phyloP scores from a whole-genome alignment of 2,329 filamentous ascomycete genomes.

The Chaetomium sp. region DNA sequence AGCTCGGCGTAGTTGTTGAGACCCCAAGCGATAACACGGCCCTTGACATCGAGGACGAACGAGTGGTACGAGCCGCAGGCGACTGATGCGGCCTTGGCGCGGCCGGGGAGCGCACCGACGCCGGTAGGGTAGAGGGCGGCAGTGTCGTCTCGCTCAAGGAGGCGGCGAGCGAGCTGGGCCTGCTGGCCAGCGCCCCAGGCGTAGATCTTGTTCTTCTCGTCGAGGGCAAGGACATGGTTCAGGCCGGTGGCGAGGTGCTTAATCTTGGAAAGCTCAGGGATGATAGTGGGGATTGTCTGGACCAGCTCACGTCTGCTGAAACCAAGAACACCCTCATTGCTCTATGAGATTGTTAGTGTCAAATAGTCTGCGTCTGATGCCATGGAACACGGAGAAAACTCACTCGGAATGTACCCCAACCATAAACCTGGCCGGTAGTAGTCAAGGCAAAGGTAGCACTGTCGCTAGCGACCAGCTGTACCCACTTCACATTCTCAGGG shows the following conservation, averaged over 20 bases:
- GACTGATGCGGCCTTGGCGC: slow-evolving; percentile 60
- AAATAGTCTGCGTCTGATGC: background rate
- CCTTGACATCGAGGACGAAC: slow-evolving; percentile 67
- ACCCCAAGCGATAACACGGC: slow-evolving; percentile 73
- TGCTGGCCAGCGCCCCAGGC: slow-evolving; percentile 71
- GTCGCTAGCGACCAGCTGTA: slow-evolving; percentile 65
- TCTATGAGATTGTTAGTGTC: slow-evolving; percentile 21
- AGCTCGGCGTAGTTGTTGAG: slow-evolving; percentile 80
- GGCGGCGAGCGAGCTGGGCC: slow-evolving; percentile 52
- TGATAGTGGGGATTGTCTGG: slow-evolving; percentile 46
- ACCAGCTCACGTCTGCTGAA: slow-evolving; percentile 28
- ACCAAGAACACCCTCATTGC: slow-evolving; percentile 44
- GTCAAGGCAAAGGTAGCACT: slow-evolving; percentile 72
- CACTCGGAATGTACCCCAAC: slow-evolving; percentile 74
- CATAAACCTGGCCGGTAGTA: slow-evolving; percentile 67
- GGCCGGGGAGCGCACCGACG: slow-evolving; percentile 29
- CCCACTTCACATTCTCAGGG: slow-evolving; percentile 30
- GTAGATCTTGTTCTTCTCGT: slow-evolving; percentile 56
- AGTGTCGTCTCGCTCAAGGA: slow-evolving; percentile 48
- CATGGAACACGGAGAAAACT: slow-evolving; percentile 7
- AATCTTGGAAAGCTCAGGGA: slow-evolving; percentile 61
- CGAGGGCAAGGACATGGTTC: slow-evolving; percentile 65
- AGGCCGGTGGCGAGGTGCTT: slow-evolving; percentile 57
- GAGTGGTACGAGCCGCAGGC: slow-evolving; percentile 72
- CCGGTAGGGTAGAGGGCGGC: slow-evolving; percentile 30